phyloP scores from a whole-genome alignment of 805 yeast genomes.

The Hanseniaspora vineae region DNA sequence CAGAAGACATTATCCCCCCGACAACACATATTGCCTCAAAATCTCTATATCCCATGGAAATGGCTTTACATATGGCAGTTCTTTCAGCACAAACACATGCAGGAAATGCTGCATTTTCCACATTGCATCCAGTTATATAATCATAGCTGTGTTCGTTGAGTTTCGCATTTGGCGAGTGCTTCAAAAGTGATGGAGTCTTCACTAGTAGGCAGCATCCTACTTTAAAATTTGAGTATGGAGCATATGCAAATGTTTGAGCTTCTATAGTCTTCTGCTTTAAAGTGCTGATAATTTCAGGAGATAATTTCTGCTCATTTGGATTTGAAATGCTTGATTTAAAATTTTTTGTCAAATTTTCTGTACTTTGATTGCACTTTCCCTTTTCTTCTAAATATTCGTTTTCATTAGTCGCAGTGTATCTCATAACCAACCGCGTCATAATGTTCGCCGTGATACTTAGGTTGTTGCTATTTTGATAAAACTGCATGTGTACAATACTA shows the following conservation, averaged over 20 bases:
- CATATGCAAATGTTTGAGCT: slow-evolving; percentile 32
- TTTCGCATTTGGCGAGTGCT: slow-evolving; percentile 21
- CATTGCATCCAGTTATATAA: slow-evolving; percentile 62
- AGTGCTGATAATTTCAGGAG: slow-evolving; percentile 12
- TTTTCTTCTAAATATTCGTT: too few relatives aligned
- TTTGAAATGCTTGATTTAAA: slow-evolving; percentile 8
- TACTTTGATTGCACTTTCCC: too few relatives aligned
- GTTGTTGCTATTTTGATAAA: too few relatives aligned
- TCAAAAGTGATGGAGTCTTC: slow-evolving; percentile 15
- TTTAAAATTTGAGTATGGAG: slow-evolving; percentile 34
- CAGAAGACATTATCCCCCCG: too few relatives aligned
- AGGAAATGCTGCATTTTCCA: slow-evolving; percentile 88
- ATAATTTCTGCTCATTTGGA: too few relatives aligned
- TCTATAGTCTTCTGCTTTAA: slow-evolving; percentile 20
- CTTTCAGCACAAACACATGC: slow-evolving; percentile 71
- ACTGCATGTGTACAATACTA: too few relatives aligned
- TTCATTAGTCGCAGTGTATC: too few relatives aligned
- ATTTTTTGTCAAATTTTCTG: background rate
- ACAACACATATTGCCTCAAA: slow-evolving; percentile 45
- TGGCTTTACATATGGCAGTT: slow-evolving; percentile 46
- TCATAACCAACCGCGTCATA: too few relatives aligned
- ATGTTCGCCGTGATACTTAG: too few relatives aligned
- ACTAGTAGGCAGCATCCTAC: slow-evolving; percentile 75
- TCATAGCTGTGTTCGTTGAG: slow-evolving; percentile 7
- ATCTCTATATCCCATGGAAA: slow-evolving; percentile 23